Conservation (phyloP, 768 basidiomycete species). For the Ramaria rubella region DNA sequence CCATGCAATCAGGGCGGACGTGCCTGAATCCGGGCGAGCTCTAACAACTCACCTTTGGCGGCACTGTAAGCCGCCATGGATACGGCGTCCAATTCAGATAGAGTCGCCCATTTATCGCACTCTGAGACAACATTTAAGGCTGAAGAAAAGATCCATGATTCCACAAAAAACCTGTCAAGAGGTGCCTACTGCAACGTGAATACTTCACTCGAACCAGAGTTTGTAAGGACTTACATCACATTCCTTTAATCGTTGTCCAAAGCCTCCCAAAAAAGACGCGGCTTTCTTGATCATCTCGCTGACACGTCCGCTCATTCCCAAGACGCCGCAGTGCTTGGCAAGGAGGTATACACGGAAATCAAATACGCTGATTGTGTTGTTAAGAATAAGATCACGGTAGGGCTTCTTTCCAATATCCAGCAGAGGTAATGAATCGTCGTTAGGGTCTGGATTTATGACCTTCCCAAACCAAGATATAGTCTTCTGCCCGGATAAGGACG, state of each 20-base stretch:
- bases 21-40: constrained; percentile 86
- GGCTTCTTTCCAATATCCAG: constrained; percentile 76
- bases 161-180: constrained; percentile 68
- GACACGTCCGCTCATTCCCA: constrained; percentile 62
- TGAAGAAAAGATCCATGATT: constrained; percentile 92
- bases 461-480: constrained; percentile 91
- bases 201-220: not conserved
- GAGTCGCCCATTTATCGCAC: constrained; percentile 65
- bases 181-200: constrained; percentile 31
- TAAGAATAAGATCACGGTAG: constrained; percentile 82
- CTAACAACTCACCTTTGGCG: constrained; percentile 80
- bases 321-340: constrained; percentile 71
- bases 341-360: constrained; percentile 91
- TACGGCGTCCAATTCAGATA: constrained; percentile 40
- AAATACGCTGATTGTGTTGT: constrained; percentile 87
- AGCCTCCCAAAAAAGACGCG: constrained; percentile 65
- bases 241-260: constrained; percentile 69
- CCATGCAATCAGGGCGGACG: constrained; percentile 10
- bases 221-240: constrained; percentile 49
- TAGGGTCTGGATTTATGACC: constrained; percentile 59
- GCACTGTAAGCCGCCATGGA: constrained; percentile 54
- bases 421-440: constrained; percentile 77
- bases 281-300: constrained; percentile 68
- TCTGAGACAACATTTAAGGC: constrained; percentile 77
- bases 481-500: constrained; percentile 39